phyloP scores from a whole-genome alignment of 2,329 filamentous ascomycete genomes.

The Chaetomiaceae sp. region DNA sequence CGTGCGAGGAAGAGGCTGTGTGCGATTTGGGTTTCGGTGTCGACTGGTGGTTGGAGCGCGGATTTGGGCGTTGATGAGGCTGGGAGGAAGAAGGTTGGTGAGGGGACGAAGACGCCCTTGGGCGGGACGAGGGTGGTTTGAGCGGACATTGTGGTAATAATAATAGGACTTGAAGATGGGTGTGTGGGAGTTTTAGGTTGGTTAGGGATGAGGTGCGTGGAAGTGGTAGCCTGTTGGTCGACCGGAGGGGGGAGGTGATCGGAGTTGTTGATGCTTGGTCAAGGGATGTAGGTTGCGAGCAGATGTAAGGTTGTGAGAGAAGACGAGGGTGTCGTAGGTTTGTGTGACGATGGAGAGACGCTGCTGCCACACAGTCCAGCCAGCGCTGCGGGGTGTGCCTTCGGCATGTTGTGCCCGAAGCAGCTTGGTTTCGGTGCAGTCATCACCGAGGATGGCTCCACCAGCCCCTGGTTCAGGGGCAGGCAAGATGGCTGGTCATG shows the following conservation, averaged over 20 bases:
- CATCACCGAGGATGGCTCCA: conserved; percentile 11
- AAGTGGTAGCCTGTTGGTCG: too few relatives aligned
- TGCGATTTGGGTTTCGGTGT: conserved; percentile 52
- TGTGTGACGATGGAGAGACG: too few relatives aligned
- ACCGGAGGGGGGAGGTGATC: too few relatives aligned
- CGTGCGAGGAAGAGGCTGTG: conserved; percentile 57
- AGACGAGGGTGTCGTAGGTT: too few relatives aligned
- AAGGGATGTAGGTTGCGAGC: too few relatives aligned
- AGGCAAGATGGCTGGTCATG: too few relatives aligned
- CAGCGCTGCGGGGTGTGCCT: conserved; percentile 9
- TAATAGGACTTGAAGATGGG: neutral
- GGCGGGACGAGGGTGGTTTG: conserved; percentile 46
- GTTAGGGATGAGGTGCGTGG: too few relatives aligned
- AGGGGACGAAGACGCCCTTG: conserved; percentile 54
- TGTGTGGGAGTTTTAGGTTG: neutral
- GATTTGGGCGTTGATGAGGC: conserved; percentile 35
- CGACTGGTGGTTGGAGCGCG: conserved; percentile 47
- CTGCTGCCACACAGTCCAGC: neutral
- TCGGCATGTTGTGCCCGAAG: conserved; percentile 8
- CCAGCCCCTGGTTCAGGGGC: neutral
- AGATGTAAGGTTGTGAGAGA: too few relatives aligned
- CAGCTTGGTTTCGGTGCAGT: conserved; percentile 8
- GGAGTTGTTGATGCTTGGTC: too few relatives aligned
- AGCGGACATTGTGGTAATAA: conserved; percentile 49
- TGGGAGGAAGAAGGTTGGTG: conserved; percentile 59